These are phyloP conservation scores for Erodium texanum DNA, from an alignment of 441 rosid genomes.

Conservation along the genomic window DNA sequence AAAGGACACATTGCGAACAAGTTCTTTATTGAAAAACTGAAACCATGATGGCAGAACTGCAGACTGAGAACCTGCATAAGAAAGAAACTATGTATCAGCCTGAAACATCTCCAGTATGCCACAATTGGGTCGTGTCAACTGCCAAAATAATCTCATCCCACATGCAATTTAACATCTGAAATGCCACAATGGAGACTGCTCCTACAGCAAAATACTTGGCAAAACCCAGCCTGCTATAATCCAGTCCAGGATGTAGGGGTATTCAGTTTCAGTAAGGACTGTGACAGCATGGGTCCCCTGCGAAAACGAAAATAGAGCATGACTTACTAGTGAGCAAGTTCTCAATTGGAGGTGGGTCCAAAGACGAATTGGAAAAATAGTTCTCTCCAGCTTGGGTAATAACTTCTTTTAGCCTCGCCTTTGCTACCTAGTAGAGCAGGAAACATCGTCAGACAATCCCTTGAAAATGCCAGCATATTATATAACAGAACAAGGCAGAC, in stretches of 20 bases:
- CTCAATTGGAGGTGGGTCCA: slow-evolving; percentile 51
- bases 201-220: not conserved
- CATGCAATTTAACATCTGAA: not conserved
- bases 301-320: not conserved
- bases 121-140: not conserved
- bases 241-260: not conserved
- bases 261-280: not conserved
- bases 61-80: slow-evolving; percentile 60
- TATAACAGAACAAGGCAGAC: not conserved
- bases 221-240: not conserved
- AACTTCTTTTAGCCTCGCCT: slow-evolving; percentile 65
- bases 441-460: slow-evolving; percentile 15
- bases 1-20: slow-evolving; percentile 57
- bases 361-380: slow-evolving; percentile 39
- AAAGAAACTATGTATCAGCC: slow-evolving; percentile 15
- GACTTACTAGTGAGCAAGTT: slow-evolving; percentile 59
- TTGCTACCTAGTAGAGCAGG: slow-evolving; percentile 51
- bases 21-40: slow-evolving; percentile 75
- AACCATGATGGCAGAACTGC: slow-evolving; percentile 82
- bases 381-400: slow-evolving; percentile 68
- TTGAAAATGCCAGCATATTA: not conserved
- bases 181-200: not conserved
- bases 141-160: not conserved
- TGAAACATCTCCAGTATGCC: slow-evolving; percentile 16
- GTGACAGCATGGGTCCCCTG: not conserved